These are phyloP conservation scores for Euptelea pleiosperma DNA, from an alignment of 164 flowering plant species.

Conservation along the genomic window DNA sequence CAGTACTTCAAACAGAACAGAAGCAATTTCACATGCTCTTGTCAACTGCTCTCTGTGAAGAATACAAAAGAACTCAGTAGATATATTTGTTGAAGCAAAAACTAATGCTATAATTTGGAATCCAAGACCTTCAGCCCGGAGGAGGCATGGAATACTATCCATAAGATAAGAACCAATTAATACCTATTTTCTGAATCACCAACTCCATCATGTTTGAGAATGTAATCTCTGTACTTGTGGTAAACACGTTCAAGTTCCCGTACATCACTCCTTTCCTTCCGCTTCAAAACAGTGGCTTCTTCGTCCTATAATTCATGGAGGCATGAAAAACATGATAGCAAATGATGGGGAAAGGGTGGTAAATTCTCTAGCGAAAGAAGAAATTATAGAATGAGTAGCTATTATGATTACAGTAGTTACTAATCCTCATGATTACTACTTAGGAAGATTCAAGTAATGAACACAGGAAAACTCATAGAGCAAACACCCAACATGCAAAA, in stretches of 20 bases:
- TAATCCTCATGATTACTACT: too few relatives aligned
- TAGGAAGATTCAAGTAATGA: too few relatives aligned
- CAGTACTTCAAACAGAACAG: constrained; percentile 68
- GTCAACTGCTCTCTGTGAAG: constrained; percentile 53
- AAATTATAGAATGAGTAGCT: not conserved
- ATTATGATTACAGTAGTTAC: too few relatives aligned
- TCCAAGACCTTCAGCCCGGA: not conserved
- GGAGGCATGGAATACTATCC: not conserved
- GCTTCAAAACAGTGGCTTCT: constrained; percentile 36
- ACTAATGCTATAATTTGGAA: not conserved
- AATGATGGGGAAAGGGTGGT: not conserved
- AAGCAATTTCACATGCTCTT: constrained; percentile 59
- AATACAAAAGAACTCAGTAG: constrained; percentile 3
- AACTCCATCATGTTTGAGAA: constrained; percentile 40
- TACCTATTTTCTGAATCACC: constrained; percentile 53
- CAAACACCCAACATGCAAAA: too few relatives aligned
- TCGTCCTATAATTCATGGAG: constrained; percentile 54
- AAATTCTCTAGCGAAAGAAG: not conserved
- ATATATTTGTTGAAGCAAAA: too few relatives aligned
- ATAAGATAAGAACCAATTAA: constrained; percentile 1
- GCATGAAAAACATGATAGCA: not conserved
- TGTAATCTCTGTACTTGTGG: constrained; percentile 50
- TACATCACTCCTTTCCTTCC: constrained; percentile 66
- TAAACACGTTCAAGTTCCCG: constrained; percentile 71
- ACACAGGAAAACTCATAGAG: too few relatives aligned